Conservation (phyloP, 768 basidiomycete species). For the Lyophyllum semitale region DNA sequence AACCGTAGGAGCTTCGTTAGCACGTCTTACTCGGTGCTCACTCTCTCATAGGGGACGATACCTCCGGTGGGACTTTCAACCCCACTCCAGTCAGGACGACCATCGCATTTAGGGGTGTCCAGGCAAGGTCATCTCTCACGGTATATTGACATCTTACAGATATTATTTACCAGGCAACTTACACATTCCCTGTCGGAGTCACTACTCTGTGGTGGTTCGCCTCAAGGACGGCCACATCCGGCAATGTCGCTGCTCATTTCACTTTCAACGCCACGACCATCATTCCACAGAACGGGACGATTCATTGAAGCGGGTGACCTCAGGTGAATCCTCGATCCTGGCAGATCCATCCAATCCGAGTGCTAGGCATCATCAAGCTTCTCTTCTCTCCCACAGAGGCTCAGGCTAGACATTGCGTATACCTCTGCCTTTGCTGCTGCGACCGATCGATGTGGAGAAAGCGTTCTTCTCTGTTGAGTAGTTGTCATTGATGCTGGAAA, state of each 20-base stretch:
- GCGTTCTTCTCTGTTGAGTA: too few species aligned
- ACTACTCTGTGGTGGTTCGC: conserved; percentile 57
- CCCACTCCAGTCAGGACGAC: conserved; percentile 56
- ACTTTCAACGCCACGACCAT: conserved; percentile 12
- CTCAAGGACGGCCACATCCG: conserved; percentile 8
- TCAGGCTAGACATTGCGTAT: too few species aligned
- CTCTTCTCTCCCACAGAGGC: too few species aligned
- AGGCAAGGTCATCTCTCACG: conserved; percentile 41
- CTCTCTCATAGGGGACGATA: conserved; percentile 44
- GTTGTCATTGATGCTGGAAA: too few species aligned
- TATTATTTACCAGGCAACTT: conserved; percentile 48
- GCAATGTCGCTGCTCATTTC: conserved; percentile 1
- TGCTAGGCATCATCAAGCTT: too few species aligned
- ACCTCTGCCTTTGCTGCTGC: too few species aligned
- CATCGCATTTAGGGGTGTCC: conserved; percentile 64
- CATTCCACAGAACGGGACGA: not conserved
- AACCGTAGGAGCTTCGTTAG: conserved; percentile 49
- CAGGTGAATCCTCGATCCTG: too few species aligned
- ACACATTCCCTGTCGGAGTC: conserved; percentile 80
- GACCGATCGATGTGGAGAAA: too few species aligned
- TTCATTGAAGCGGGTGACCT: too few species aligned
- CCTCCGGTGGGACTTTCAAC: conserved; percentile 50
- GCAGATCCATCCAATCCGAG: too few species aligned
- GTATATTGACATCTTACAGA: not conserved
- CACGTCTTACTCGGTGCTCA: not conserved